Evolutionary conservation across 345 rosid species (phyloP), one percentile per base, ranked within the genome.

Genomic region (Anacardium occidentale): DNA sequence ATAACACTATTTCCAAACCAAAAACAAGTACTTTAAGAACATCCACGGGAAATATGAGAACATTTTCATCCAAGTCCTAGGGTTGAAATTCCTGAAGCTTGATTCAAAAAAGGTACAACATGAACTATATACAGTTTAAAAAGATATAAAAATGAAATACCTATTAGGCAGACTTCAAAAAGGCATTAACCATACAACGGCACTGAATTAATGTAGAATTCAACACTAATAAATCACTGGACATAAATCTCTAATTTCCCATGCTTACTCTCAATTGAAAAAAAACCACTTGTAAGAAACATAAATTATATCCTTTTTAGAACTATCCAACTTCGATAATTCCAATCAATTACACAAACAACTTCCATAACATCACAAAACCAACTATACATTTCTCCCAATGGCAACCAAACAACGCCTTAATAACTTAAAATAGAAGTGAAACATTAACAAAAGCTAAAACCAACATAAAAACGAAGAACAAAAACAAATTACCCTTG

Each of bases 401-500:
- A 60, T 44, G 32, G 40, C 50, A 62, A 40, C 66, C 51, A 62
- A 62, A 62, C 51, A 20, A 20, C 42, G 29, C 54, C 68, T 7
- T 7, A 64, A 42, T 24, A 26, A 42, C 22, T 45, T 26, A 17
- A 12, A 24, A 18, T 17, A 6, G 6, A 45, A 45, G 20, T 12
- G 15, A 50, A 52, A 29, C 37, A 57, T 40, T 60, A 29, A 45
- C 22, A 14, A 45, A 11, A 22, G 34, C n/a, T 21, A n/a, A 64
- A 5, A 53, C 20, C n/a, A 10, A 9, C 18, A 54, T 42, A n/a
- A 37, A 44, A 12, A 76, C n/a, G 22, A 50, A 54, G 44, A 59
- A 3, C 12, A 22, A 58, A 9, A 12, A 3, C 52, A 3, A 66
- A 58, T 66, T 82, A 89, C 94, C 89, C 75, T 70, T 59, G 89